Percentiles rank a stretch among this genome's conserved stretches.
phyloP scores from a whole-genome alignment of 1,139 yeast genomes.

The Hemisphaericaspora subhashii region DNA sequence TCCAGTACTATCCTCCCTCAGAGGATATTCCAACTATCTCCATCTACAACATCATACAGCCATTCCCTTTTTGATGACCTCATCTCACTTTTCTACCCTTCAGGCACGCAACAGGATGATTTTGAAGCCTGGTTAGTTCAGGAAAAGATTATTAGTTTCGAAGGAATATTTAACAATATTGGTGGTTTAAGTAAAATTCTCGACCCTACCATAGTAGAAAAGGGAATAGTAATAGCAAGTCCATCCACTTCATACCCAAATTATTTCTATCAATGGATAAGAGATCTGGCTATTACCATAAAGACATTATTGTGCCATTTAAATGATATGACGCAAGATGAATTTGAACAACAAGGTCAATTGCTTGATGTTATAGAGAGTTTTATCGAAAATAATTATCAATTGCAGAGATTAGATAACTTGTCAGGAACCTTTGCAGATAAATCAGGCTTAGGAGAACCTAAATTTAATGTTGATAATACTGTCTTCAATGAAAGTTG shows the following conservation, averaged over 20 bases:
- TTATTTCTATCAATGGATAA: constrained; percentile 86
- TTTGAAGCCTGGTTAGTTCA: constrained; percentile 58
- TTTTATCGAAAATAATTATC: constrained; percentile 58
- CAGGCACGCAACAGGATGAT: constrained; percentile 1
- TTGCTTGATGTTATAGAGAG: constrained; percentile 44
- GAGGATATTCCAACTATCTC: neutral
- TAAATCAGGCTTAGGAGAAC: constrained; percentile 77
- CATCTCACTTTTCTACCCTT: constrained; percentile 1
- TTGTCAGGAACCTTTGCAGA: constrained; percentile 64
- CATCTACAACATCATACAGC: constrained; percentile 1
- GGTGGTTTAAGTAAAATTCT: constrained; percentile 47
- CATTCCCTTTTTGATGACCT: neutral
- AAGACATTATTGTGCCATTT: constrained; percentile 60
- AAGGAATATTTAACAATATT: constrained; percentile 58
- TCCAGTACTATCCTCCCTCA: constrained; percentile 4
- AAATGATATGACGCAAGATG: constrained; percentile 30
- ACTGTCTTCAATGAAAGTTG: constrained; percentile 61
- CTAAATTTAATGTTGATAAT: constrained; percentile 73
- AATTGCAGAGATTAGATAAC: constrained; percentile 65
- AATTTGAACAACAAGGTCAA: constrained; percentile 20
- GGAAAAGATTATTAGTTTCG: constrained; percentile 53
- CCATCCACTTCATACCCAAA: constrained; percentile 71
- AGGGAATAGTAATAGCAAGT: constrained; percentile 82
- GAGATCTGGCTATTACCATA: constrained; percentile 86
- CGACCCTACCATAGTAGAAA: constrained; percentile 40